Evolutionary conservation across 257 asterid species (phyloP).

Genomic region (Solanum pennellii): DNA sequence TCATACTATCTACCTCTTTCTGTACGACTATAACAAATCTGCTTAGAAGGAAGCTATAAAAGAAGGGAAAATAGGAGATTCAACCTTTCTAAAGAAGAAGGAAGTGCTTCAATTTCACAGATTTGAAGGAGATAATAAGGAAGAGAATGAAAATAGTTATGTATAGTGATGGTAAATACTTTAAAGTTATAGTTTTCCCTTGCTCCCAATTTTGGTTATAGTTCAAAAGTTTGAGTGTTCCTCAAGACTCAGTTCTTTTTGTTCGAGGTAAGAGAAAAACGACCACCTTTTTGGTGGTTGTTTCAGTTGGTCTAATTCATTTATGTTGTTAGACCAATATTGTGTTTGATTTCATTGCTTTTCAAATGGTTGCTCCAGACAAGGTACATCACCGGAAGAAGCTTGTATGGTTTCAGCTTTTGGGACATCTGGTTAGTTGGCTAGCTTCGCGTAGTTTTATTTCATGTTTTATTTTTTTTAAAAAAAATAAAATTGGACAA

Average conservation of each 20-base stretch:
- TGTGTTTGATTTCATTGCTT: neutral
- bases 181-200: neutral
- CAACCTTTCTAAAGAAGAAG: neutral
- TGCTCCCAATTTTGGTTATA: neutral
- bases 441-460: neutral
- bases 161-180: neutral
- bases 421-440: constrained; percentile 48
- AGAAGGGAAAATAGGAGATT: neutral
- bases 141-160: neutral
- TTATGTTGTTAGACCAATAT: neutral
- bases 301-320: neutral
- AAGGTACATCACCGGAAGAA: constrained; percentile 93
- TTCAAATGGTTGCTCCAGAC: constrained; percentile 44
- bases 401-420: constrained; percentile 95
- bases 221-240: neutral
- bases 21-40: neutral
- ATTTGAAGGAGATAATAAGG: neutral
- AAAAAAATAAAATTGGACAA: constrained; percentile 2
- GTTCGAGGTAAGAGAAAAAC: neutral
- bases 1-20: neutral
- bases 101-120: neutral
- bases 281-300: neutral
- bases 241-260: neutral
- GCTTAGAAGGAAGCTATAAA: neutral
- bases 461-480: neutral